Conservation (phyloP, 331 rosid genomes). For the Quercus phellos region DNA sequence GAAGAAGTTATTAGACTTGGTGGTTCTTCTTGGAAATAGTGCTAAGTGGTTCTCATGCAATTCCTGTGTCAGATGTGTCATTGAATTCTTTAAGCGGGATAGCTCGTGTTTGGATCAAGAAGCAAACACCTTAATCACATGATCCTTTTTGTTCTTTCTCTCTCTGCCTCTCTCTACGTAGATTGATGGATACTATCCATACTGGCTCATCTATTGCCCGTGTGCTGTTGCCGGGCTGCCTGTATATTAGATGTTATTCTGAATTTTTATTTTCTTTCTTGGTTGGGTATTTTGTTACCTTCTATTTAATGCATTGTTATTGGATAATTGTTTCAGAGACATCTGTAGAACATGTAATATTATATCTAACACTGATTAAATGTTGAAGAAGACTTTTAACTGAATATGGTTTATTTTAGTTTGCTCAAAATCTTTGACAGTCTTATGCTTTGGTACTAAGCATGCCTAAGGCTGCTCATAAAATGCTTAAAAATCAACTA, state of each 20-base stretch:
- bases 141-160: constrained; percentile 7
- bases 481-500: background rate
- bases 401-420: background rate
- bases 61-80: constrained; percentile 23
- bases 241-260: constrained; percentile 30
- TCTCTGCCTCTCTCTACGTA: background rate
- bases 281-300: background rate
- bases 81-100: background rate
- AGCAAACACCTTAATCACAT: background rate
- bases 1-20: constrained; percentile 95
- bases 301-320: constrained; percentile 30
- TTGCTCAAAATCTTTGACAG: background rate
- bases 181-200: constrained; percentile 23
- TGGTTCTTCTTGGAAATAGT: constrained; percentile 77
- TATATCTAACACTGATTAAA: constrained; percentile 11
- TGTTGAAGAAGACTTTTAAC: background rate
- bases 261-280: background rate
- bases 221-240: background rate
- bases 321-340: constrained; percentile 5
- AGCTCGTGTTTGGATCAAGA: constrained; percentile 4
- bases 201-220: constrained; percentile 15
- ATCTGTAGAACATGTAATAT: constrained; percentile 8
- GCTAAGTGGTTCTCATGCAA: background rate
- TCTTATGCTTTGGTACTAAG: background rate
- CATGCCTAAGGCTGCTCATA: background rate